These are phyloP conservation scores for Isatis tinctoria DNA, from an alignment of 345 rosid species.

Conservation along the genomic window DNA sequence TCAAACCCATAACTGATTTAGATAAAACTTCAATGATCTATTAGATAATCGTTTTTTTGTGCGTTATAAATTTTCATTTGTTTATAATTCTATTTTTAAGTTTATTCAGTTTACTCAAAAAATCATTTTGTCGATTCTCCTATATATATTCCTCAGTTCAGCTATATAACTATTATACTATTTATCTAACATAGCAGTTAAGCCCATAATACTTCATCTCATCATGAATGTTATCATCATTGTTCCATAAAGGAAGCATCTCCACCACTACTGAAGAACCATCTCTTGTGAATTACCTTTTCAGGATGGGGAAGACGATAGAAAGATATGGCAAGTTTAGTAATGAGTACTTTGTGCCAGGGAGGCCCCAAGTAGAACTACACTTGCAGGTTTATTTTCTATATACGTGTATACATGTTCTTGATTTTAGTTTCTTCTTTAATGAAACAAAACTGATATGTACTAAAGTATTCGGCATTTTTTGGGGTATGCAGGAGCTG, in stretches of 20 bases:
- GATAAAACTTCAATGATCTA: background rate
- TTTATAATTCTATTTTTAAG: background rate
- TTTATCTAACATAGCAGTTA: background rate
- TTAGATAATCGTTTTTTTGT: background rate
- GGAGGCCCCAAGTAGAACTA: constrained; percentile 23
- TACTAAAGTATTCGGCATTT: background rate
- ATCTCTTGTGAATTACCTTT: background rate
- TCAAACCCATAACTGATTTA: background rate
- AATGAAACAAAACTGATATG: background rate
- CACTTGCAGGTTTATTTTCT: constrained; percentile 38
- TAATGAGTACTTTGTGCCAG: constrained; percentile 22
- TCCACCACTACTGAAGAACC: background rate
- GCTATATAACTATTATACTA: background rate
- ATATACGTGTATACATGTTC: background rate
- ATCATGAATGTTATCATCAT: constrained; percentile 1
- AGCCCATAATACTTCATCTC: background rate
- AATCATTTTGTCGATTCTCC: background rate
- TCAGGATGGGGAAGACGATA: constrained; percentile 50
- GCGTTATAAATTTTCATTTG: background rate
- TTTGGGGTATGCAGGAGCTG: constrained; percentile 35
- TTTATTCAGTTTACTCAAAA: background rate
- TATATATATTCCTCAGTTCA: background rate
- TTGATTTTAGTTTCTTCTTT: background rate
- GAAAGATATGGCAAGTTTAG: constrained; percentile 41
- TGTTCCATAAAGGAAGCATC: background rate